phyloP scores from a whole-genome alignment of 2,329 filamentous ascomycete species.

The Cadophora sp. region DNA sequence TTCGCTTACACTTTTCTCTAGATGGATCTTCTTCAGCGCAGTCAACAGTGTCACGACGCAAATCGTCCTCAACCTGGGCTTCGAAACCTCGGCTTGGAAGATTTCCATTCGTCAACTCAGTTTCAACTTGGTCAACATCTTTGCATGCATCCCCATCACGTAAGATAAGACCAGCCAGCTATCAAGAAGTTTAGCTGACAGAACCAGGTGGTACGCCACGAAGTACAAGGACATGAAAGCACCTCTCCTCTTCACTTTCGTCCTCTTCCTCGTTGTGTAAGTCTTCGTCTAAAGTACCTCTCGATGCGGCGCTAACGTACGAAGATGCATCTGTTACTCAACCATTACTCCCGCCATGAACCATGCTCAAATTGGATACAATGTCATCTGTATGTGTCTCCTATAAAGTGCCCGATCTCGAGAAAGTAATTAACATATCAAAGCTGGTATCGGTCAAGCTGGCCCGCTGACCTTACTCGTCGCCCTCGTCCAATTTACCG shows the following conservation, averaged over 20 bases:
- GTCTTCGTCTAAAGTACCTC: conserved; percentile 28
- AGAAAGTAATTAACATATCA: neutral
- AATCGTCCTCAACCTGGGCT: conserved; percentile 56
- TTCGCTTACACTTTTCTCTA: conserved; percentile 17
- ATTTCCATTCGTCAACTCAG: conserved; percentile 57
- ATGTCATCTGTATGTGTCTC: conserved; percentile 46
- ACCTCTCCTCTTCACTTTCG: conserved; percentile 54
- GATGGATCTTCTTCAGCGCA: conserved; percentile 62
- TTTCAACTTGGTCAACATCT: conserved; percentile 50
- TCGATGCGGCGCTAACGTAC: neutral
- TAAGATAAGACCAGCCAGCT: conserved; percentile 32
- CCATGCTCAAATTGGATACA: conserved; percentile 53
- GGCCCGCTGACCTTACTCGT: conserved; percentile 57
- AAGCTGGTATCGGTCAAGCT: conserved; percentile 53
- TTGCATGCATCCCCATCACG: conserved; percentile 51
- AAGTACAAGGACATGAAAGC: conserved; percentile 55
- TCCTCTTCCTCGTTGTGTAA: conserved; percentile 54
- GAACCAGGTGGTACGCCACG: conserved; percentile 50
- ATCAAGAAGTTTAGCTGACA: neutral
- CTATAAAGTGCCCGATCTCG: conserved; percentile 15
- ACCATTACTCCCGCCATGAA: conserved; percentile 53
- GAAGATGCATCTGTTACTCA: conserved; percentile 50
- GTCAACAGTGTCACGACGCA: conserved; percentile 59
- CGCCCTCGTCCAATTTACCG: conserved; percentile 59
- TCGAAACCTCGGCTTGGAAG: conserved; percentile 52